Conservation (phyloP, 2,329 filamentous ascomycete species). For the Colletotrichum sp. region DNA sequence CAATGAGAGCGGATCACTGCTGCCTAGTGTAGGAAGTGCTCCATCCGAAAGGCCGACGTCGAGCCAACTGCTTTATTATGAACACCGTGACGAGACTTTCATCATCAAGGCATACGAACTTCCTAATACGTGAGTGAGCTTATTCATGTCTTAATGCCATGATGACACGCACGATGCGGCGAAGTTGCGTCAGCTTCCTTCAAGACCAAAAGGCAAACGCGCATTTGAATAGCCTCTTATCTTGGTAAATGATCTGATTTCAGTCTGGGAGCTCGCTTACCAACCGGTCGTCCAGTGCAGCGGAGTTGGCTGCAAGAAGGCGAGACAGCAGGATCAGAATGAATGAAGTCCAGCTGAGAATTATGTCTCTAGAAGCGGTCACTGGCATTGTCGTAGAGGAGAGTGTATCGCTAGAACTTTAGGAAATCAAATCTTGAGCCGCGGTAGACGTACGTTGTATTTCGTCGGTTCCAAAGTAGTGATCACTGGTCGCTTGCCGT, state of each 20-base stretch:
- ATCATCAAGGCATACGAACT: neutral
- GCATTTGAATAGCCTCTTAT: neutral
- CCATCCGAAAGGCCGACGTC: neutral
- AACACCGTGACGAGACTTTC: neutral
- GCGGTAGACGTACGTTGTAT: neutral
- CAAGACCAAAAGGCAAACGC: neutral
- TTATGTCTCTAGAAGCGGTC: neutral
- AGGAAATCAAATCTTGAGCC: rapidly evolving
- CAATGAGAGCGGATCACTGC: neutral
- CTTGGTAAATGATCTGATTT: neutral
- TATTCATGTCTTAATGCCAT: neutral
- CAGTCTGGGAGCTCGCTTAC: neutral
- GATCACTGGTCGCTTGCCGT: neutral
- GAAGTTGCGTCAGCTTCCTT: neutral
- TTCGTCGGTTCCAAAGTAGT: neutral
- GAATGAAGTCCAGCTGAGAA: neutral
- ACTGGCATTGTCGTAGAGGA: neutral
- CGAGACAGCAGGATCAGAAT: neutral
- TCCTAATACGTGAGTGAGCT: neutral
- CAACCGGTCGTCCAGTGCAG: neutral
- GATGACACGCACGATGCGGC: neutral
- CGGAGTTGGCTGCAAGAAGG: neutral
- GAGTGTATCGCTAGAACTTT: neutral
- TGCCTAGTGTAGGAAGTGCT: neutral
- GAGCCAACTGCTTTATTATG: neutral